Conservation (phyloP, 108 stramenopile species). For the Pinguiococcus pyrenoidosus region DNA sequence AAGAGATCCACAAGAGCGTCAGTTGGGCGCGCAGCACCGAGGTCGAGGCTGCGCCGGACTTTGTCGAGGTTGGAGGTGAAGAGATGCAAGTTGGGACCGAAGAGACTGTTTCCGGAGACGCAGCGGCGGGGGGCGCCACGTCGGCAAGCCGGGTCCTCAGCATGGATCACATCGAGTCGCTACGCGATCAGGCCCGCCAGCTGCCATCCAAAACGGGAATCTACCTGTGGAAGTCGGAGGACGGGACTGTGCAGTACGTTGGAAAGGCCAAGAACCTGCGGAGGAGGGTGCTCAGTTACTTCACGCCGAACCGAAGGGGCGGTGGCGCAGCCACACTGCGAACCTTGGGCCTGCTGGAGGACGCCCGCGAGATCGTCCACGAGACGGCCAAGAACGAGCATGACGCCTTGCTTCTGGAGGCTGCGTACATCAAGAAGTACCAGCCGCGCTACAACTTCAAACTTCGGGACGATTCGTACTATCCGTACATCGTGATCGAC, state of each 20-base stretch:
- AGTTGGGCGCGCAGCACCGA: not conserved
- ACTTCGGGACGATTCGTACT: conserved; percentile 50
- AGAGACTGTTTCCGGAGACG: no score
- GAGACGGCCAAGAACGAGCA: conserved; percentile 45
- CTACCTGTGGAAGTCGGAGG: conserved; percentile 50
- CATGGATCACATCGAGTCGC: conserved; percentile 5
- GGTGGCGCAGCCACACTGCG: conserved; percentile 36
- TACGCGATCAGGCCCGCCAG: conserved; percentile 43
- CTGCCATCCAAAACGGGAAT: conserved; percentile 50
- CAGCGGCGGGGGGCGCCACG: no score
- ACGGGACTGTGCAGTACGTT: conserved; percentile 45
- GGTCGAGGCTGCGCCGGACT: not conserved
- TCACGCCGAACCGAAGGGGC: no score
- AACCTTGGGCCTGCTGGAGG: conserved; percentile 43
- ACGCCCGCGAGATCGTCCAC: conserved; percentile 40
- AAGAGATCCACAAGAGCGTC: not conserved
- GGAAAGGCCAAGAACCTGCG: conserved; percentile 53
- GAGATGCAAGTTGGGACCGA: no score
- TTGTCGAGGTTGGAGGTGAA: not conserved
- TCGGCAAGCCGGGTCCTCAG: not conserved
- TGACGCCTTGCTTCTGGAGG: conserved; percentile 53
- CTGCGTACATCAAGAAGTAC: conserved; percentile 52
- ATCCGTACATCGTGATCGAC: conserved; percentile 59
- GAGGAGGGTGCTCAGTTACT: conserved; percentile 40
- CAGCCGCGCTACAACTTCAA: conserved; percentile 52